A percentile compares a stretch with the other conserved stretches of the same genome.
phyloP scores from a whole-genome alignment of 1,139 yeast species.

The Blastobotrys illinoisensis region DNA sequence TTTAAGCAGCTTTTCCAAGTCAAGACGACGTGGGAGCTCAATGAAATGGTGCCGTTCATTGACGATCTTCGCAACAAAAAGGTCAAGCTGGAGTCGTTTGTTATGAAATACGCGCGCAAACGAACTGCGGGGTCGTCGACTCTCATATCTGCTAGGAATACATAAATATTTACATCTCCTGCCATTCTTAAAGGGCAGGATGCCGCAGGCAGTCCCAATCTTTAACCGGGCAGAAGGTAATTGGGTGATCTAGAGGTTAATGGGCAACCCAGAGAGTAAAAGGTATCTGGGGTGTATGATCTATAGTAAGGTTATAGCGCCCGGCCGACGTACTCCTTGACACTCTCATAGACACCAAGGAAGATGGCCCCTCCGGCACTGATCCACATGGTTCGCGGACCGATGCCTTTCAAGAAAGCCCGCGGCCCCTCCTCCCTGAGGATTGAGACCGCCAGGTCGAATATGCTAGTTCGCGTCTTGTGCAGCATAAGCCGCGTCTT shows the following conservation, averaged over 20 bases:
- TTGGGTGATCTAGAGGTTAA: neutral
- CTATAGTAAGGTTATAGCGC: neutral
- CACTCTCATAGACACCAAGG: conserved; percentile 86
- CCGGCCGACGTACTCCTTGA: conserved; percentile 32
- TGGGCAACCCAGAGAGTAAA: too few species aligned
- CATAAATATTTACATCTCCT: neutral
- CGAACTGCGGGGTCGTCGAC: conserved; percentile 49
- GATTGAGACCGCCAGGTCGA: conserved; percentile 34
- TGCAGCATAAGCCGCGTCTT: conserved; percentile 88
- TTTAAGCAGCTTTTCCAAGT: conserved; percentile 57
- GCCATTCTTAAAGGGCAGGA: neutral
- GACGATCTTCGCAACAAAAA: conserved; percentile 45
- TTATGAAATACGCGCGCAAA: conserved; percentile 72
- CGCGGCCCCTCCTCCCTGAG: conserved; percentile 58
- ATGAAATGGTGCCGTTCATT: conserved; percentile 68
- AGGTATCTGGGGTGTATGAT: neutral
- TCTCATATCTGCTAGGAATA: conserved; percentile 29
- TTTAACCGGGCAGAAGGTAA: neutral
- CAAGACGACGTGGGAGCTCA: conserved; percentile 62
- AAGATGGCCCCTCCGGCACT: conserved; percentile 98
- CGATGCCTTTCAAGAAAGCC: conserved; percentile 77
- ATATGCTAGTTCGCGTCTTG: conserved; percentile 45
- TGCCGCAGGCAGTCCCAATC: neutral
- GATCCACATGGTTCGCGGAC: conserved; percentile 96
- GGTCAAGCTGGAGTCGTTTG: conserved; percentile 60